phyloP scores from a whole-genome alignment of 768 basidiomycete species.

The Collybiopsis confluens region DNA sequence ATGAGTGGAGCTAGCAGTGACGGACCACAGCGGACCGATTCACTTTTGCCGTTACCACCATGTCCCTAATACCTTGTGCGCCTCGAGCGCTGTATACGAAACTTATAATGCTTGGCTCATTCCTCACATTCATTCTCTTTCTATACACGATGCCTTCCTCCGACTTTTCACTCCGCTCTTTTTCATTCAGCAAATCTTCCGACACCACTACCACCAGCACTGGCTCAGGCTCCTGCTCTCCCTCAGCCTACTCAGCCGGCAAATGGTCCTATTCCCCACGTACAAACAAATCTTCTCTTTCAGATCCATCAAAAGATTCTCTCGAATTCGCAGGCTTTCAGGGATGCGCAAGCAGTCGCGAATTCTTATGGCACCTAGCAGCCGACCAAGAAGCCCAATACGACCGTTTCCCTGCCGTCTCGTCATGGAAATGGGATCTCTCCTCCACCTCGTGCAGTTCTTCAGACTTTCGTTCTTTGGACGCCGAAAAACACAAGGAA shows the following conservation, averaged over 20 bases:
- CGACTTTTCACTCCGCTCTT: neutral
- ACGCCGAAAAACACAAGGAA: conserved; percentile 25
- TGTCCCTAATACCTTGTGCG: neutral
- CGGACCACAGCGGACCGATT: too few species aligned
- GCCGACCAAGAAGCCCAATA: conserved; percentile 38
- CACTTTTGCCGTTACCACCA: too few species aligned
- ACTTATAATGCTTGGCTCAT: neutral
- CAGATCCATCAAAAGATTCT: neutral
- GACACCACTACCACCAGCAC: too few species aligned
- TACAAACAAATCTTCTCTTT: conserved; percentile 1
- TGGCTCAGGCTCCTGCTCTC: neutral
- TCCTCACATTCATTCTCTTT: neutral
- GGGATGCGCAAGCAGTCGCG: conserved; percentile 60
- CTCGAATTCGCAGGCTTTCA: conserved; percentile 43
- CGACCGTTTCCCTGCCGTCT: conserved; percentile 48
- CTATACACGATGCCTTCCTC: neutral
- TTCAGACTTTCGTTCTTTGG: too few species aligned
- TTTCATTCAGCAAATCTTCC: conserved; percentile 1
- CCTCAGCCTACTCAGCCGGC: neutral
- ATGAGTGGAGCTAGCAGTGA: too few species aligned
- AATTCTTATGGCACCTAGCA: conserved; percentile 57
- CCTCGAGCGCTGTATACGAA: neutral
- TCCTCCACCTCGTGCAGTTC: conserved; percentile 36
- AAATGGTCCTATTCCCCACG: conserved; percentile 2
- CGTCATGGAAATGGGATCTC: conserved; percentile 53